Percentiles rank a stretch among this genome's conserved stretches.
These are phyloP conservation scores for Parachlorella kessleri DNA, from an alignment of 139 green algal species.

Conservation along the genomic window DNA sequence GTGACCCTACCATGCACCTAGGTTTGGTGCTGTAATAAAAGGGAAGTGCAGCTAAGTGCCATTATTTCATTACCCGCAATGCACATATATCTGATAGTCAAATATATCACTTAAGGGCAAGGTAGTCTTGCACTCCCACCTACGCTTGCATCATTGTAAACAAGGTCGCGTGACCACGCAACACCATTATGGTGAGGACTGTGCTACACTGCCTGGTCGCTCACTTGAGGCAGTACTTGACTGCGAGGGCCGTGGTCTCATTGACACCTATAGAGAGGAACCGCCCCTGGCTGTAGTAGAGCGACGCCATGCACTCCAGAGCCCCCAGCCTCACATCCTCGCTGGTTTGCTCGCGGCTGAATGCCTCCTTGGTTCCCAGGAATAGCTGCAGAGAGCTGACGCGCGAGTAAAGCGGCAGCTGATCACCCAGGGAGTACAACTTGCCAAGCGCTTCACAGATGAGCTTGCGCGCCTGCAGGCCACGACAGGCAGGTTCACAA, in stretches of 20 bases:
- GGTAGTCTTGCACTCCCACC: too few species aligned
- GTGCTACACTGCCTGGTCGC: background rate
- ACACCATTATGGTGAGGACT: too few species aligned
- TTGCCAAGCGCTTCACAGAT: constrained; percentile 61
- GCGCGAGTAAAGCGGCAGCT: constrained; percentile 72
- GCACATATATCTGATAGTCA: too few species aligned
- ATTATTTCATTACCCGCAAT: too few species aligned
- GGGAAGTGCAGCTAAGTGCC: too few species aligned
- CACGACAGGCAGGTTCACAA: too few species aligned
- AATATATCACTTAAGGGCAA: too few species aligned
- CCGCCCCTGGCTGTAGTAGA: constrained; percentile 56
- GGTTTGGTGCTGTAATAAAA: too few species aligned
- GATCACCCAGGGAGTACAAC: constrained; percentile 71
- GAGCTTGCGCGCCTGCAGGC: constrained; percentile 74
- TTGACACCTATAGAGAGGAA: constrained; percentile 50
- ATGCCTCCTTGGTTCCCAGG: constrained; percentile 61
- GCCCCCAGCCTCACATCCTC: constrained; percentile 58
- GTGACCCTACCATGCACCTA: too few species aligned
- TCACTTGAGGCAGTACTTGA: constrained; percentile 48
- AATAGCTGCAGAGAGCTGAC: constrained; percentile 67
- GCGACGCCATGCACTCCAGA: constrained; percentile 63
- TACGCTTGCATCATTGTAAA: too few species aligned
- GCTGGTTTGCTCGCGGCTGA: constrained; percentile 4
- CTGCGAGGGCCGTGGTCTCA: constrained; percentile 53
- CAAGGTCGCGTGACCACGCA: too few species aligned